A percentile compares a stretch with the other conserved stretches of the same genome.
phyloP scores from a whole-genome alignment of 2,329 filamentous ascomycete genomes.

The Monilinia aucupariae region DNA sequence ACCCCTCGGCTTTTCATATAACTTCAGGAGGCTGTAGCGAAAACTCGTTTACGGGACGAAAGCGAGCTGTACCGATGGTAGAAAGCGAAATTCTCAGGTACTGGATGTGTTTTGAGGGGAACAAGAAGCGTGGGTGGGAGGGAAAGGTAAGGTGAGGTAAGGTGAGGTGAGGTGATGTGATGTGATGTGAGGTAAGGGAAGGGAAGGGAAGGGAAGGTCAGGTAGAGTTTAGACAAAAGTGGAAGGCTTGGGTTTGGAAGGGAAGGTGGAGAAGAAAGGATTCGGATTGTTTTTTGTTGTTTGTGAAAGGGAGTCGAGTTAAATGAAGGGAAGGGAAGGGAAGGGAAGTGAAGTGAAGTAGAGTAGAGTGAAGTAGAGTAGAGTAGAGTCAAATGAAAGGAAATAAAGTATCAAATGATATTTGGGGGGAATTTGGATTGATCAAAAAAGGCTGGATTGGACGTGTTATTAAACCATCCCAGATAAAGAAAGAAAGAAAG shows the following conservation, averaged over 20 bases:
- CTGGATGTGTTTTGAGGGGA: background rate
- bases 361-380: too few species aligned
- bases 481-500: too few species aligned
- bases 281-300: background rate
- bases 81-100: background rate
- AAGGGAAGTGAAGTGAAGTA: too few species aligned
- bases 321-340: too few species aligned
- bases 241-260: background rate
- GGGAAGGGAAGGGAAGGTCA: background rate
- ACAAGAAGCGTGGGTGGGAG: background rate
- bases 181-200: background rate
- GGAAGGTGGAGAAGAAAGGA: background rate
- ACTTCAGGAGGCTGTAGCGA: constrained; percentile 10
- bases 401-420: background rate
- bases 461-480: too few species aligned
- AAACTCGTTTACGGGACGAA: constrained; percentile 11
- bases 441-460: too few species aligned
- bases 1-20: constrained; percentile 5
- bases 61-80: constrained; percentile 9
- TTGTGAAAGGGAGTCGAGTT: background rate
- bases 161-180: background rate
- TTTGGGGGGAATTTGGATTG: too few species aligned
- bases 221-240: constrained; percentile 1
- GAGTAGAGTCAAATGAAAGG: background rate
- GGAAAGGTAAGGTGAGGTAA: background rate